These are phyloP conservation scores for Astrocystis sublimbata DNA, from an alignment of 495 filamentous ascomycete genomes.

Conservation along the genomic window DNA sequence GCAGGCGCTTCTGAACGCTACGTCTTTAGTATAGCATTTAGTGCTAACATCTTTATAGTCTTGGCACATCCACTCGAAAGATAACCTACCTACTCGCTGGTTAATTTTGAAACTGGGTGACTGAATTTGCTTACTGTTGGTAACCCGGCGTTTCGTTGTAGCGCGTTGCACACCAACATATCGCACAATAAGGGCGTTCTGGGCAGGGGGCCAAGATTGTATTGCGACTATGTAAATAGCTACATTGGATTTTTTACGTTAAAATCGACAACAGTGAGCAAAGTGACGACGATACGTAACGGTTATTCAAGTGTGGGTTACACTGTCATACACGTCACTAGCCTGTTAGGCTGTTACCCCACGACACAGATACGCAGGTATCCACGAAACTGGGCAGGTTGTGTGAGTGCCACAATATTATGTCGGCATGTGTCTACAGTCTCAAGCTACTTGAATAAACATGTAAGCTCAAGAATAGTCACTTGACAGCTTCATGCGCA, in stretches of 20 bases:
- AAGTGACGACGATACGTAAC: neutral
- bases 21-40: conserved; percentile 3
- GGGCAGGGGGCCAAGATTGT: too few species aligned
- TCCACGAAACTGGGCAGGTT: conserved; percentile 5
- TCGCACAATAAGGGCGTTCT: neutral
- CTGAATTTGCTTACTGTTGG: conserved; percentile 16
- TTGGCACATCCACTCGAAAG: conserved; percentile 10
- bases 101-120: conserved; percentile 3
- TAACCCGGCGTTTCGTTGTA: neutral
- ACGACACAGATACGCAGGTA: conserved; percentile 8
- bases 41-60: neutral
- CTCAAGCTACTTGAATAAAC: neutral
- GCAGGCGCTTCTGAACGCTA: conserved; percentile 8
- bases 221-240: neutral
- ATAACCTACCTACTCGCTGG: conserved; percentile 7
- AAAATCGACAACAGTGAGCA: neutral
- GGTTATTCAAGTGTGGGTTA: conserved; percentile 4
- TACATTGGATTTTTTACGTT: neutral
- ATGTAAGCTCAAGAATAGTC: neutral
- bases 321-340: conserved; percentile 5
- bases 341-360: conserved; percentile 2
- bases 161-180: neutral
- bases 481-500: conserved; percentile 10
- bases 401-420: neutral
- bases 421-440: conserved; percentile 1